These are phyloP conservation scores for Rubia yunnanensis DNA, from an alignment of 257 asterid species.

Conservation along the genomic window DNA sequence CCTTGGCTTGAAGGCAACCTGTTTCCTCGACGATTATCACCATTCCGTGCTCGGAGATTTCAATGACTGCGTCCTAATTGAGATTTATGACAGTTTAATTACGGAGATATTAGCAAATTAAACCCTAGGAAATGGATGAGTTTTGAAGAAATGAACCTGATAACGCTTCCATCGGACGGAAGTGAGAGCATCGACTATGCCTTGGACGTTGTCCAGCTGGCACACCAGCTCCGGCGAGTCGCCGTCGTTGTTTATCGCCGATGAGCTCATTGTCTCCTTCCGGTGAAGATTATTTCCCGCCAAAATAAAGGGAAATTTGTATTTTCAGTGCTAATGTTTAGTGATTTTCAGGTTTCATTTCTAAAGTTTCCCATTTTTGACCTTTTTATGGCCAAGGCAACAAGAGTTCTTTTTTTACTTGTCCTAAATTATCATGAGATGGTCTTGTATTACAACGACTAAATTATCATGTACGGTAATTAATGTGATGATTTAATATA, in stretches of 20 bases:
- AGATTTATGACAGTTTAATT: background rate
- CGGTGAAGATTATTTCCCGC: constrained; percentile 35
- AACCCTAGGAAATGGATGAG: background rate
- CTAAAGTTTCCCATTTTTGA: no score
- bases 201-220: constrained; percentile 80
- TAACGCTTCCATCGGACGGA: constrained; percentile 91
- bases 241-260: constrained; percentile 43
- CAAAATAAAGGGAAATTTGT: constrained; percentile 16
- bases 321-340: background rate
- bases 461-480: no score
- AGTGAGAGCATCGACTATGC: constrained; percentile 85
- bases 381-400: no score
- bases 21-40: constrained; percentile 89
- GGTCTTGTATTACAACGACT: no score
- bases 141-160: constrained; percentile 37
- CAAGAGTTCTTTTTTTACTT: no score
- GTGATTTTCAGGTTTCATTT: no score
- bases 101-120: background rate
- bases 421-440: no score
- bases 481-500: no score
- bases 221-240: constrained; percentile 63
- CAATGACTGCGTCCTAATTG: constrained; percentile 71
- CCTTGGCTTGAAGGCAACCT: constrained; percentile 93
- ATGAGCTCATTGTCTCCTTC: constrained; percentile 47
- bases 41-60: constrained; percentile 85